These are phyloP conservation scores for Quillaja saponaria DNA, from an alignment of 306 rosid species.

Conservation along the genomic window DNA sequence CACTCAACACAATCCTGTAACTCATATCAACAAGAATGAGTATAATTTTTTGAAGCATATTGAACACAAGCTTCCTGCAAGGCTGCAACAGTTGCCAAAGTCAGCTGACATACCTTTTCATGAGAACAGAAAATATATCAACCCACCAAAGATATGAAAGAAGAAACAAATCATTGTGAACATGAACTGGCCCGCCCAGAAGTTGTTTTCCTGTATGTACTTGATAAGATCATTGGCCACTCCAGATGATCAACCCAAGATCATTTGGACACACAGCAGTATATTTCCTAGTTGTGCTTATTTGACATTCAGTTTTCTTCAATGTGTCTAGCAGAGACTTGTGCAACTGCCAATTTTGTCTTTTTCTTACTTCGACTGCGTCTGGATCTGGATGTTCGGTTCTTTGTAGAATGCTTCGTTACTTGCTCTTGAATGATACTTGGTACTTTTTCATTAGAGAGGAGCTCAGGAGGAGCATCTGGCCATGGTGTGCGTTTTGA, in stretches of 20 bases:
- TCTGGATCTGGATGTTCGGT: slow-evolving; percentile 60
- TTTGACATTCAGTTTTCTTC: slow-evolving; percentile 51
- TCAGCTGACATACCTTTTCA: slow-evolving; percentile 36
- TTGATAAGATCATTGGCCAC: slow-evolving; percentile 31
- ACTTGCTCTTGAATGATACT: slow-evolving; percentile 45
- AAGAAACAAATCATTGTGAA: slow-evolving; percentile 18
- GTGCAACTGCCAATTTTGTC: slow-evolving; percentile 55
- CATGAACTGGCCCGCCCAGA: slow-evolving; percentile 33
- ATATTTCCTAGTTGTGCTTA: slow-evolving; percentile 31
- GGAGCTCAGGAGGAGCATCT: slow-evolving; percentile 92
- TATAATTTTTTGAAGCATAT: slow-evolving; percentile 42
- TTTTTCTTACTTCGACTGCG: slow-evolving; percentile 81
- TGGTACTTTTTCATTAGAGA: slow-evolving; percentile 49
- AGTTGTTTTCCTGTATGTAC: slow-evolving; percentile 27
- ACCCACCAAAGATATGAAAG: slow-evolving; percentile 34
- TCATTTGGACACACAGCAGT: slow-evolving; percentile 14
- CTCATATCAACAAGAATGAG: slow-evolving; percentile 49
- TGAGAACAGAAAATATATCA: slow-evolving; percentile 34
- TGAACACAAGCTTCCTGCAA: slow-evolving; percentile 51
- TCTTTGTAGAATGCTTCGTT: slow-evolving; percentile 59
- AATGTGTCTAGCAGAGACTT: slow-evolving; percentile 51
- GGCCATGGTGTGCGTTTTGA: slow-evolving; percentile 97
- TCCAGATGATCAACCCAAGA: slow-evolving; percentile 35
- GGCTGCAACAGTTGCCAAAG: slow-evolving; percentile 38
- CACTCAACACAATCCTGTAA: slow-evolving; percentile 37